Evolutionary conservation across 345 rosid genomes (phyloP).

Genomic region (rapeseed (Brassica napus)): Da-Ae NC_063444.1:47454501-47455000

Average conservation of each 20-base stretch:
- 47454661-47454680: conserved; percentile 19
- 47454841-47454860: background rate
- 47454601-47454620: conserved; percentile 88
- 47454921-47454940: conserved; percentile 69
- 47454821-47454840: conserved; percentile 49
- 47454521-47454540: conserved; percentile 68
- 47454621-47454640: conserved; percentile 54
- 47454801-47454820: conserved; percentile 67
- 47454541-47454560: conserved; percentile 65
- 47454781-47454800: conserved; percentile 81
- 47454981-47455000: conserved; percentile 78
- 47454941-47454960: conserved; percentile 88
- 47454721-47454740: conserved; percentile 73
- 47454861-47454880: background rate
- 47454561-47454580: conserved; percentile 72
- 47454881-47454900: conserved; percentile 26
- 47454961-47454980: conserved; percentile 91
- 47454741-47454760: conserved; percentile 78
- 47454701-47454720: conserved; percentile 69
- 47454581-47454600: conserved; percentile 82
- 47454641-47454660: conserved; percentile 7
- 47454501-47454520: conserved; percentile 74
- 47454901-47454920: conserved; percentile 32
- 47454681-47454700: conserved; percentile 32
- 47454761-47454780: conserved; percentile 98